Evolutionary conservation across 352 stramenopile genomes (phyloP).

Genomic region (Phytophthora multivora): DNA sequence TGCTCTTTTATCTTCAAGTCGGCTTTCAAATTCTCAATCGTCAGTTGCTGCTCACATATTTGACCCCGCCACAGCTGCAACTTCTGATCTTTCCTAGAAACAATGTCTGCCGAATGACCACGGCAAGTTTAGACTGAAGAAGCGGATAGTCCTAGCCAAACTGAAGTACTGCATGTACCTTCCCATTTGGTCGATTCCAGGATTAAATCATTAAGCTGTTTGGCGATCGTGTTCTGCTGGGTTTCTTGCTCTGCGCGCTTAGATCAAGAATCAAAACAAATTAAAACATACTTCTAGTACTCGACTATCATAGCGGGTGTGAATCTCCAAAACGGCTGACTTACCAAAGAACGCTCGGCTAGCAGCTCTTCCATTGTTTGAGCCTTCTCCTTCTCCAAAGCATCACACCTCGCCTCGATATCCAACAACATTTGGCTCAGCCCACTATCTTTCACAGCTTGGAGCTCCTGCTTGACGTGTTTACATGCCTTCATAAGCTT

Average conservation of each 20-base stretch:
- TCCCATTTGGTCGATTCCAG: slow-evolving; percentile 34
- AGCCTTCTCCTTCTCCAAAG: slow-evolving; percentile 57
- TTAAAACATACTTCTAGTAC: too few relatives aligned
- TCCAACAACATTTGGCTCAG: slow-evolving; percentile 71
- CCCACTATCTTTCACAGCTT: slow-evolving; percentile 64
- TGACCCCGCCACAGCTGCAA: slow-evolving; percentile 50
- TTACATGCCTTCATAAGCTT: slow-evolving; percentile 84
- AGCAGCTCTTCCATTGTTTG: slow-evolving; percentile 41
- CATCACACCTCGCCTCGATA: slow-evolving; percentile 57
- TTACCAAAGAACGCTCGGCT: slow-evolving; percentile 44
- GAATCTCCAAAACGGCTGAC: background rate
- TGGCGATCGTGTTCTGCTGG: slow-evolving; percentile 10
- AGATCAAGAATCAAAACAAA: background rate
- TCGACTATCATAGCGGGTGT: too few relatives aligned
- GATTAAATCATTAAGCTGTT: slow-evolving; percentile 32
- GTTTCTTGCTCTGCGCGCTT: slow-evolving; percentile 30
- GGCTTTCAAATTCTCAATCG: slow-evolving; percentile 63
- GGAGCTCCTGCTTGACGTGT: slow-evolving; percentile 60
- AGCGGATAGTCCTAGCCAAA: background rate
- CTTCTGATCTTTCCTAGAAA: slow-evolving; percentile 46
- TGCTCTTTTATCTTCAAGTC: slow-evolving; percentile 39
- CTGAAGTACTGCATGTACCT: slow-evolving; percentile 23
- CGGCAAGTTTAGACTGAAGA: slow-evolving; percentile 4
- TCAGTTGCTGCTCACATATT: slow-evolving; percentile 62
- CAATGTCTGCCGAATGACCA: slow-evolving; percentile 30